Evolutionary conservation across 257 asterid species (phyloP).

Genomic region (Petrea volubilis): DNA sequence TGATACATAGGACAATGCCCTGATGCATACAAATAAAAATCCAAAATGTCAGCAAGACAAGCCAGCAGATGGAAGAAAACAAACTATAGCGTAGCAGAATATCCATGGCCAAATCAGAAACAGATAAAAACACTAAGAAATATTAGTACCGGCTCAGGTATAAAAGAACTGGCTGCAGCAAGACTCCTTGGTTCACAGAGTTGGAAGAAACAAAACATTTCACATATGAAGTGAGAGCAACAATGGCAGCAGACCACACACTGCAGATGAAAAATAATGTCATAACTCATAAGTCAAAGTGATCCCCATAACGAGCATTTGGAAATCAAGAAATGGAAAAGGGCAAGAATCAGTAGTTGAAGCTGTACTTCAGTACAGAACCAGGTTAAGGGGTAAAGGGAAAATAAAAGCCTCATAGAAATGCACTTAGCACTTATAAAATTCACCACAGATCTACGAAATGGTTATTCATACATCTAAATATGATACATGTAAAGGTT

Average conservation of each 20-base stretch:
- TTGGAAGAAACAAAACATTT: constrained; percentile 81
- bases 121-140: constrained; percentile 12
- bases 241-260: constrained; percentile 94
- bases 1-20: constrained; percentile 79
- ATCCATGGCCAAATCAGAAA: background rate
- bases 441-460: background rate
- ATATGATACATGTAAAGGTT: background rate
- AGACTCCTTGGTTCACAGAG: constrained; percentile 66
- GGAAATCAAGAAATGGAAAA: constrained; percentile 1
- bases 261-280: constrained; percentile 48
- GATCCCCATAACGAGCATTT: background rate
- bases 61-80: constrained; percentile 15
- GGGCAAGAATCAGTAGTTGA: background rate
- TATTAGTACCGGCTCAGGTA: constrained; percentile 73
- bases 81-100: constrained; percentile 15
- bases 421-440: constrained; percentile 14
- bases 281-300: constrained; percentile 17
- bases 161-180: constrained; percentile 89
- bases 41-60: constrained; percentile 28
- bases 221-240: constrained; percentile 78
- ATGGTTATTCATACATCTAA: background rate
- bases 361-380: constrained; percentile 3
- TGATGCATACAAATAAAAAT: constrained; percentile 36
- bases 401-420: background rate
- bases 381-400: background rate